Evolutionary conservation across 2,329 filamentous ascomycete species (phyloP).

Genomic region (Neonectria coccinea): DNA sequence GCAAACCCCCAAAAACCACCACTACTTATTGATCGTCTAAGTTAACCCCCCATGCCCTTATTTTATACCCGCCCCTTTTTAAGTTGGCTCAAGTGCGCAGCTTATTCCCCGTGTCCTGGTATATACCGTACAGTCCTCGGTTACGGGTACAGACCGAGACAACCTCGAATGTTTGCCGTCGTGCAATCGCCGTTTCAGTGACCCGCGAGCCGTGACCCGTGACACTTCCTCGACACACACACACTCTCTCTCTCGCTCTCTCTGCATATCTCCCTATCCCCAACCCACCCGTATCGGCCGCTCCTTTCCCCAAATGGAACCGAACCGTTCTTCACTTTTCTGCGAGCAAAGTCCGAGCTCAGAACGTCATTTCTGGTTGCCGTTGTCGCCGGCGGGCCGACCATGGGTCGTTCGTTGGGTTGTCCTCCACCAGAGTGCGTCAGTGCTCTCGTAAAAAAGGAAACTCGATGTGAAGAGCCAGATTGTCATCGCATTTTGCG

Average conservation of each 20-base stretch:
- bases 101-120: neutral
- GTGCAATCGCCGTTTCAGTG: slow-evolving; percentile 42
- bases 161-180: slow-evolving; percentile 41
- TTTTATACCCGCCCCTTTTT: neutral
- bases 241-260: slow-evolving; percentile 3
- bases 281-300: neutral
- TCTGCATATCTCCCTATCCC: slow-evolving; percentile 3
- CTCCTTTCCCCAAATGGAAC: slow-evolving; percentile 27
- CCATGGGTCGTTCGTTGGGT: slow-evolving; percentile 7
- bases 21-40: slow-evolving; percentile 8
- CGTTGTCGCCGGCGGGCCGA: slow-evolving; percentile 22
- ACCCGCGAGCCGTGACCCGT: slow-evolving; percentile 18
- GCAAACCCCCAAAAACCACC: neutral
- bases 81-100: no score
- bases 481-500: neutral
- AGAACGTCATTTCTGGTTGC: slow-evolving; percentile 27
- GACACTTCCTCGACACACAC: slow-evolving; percentile 25
- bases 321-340: slow-evolving; percentile 16
- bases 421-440: slow-evolving; percentile 17
- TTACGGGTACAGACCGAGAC: slow-evolving; percentile 27
- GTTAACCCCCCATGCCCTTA: neutral
- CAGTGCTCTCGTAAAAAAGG: neutral
- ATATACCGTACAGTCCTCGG: neutral
- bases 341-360: slow-evolving; percentile 22
- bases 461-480: neutral